Percentiles rank a stretch among this genome's conserved stretches.
Evolutionary conservation across 768 basidiomycete species (phyloP).

Genomic region (Auriculariales sp.): DNA sequence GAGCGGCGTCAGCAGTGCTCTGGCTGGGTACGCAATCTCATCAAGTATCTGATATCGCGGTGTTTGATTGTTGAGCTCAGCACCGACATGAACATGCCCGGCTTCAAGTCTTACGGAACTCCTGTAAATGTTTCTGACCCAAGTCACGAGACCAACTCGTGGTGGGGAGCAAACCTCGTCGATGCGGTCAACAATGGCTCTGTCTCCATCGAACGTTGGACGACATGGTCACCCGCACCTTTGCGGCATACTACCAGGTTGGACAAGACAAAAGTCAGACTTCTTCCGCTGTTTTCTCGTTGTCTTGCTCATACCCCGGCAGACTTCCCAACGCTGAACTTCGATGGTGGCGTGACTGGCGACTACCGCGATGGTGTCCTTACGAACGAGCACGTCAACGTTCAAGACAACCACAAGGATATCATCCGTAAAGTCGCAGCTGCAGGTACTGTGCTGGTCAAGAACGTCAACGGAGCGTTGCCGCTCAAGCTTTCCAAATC

Average conservation of each 20-base stretch:
- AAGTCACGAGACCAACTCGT: slow-evolving; percentile 1
- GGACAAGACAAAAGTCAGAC: slow-evolving; percentile 20
- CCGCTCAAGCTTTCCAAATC: slow-evolving; percentile 24
- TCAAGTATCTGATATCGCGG: too few species aligned
- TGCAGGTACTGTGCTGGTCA: slow-evolving; percentile 60
- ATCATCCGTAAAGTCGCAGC: slow-evolving; percentile 61
- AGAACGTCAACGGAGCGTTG: slow-evolving; percentile 45
- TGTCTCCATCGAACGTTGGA: slow-evolving; percentile 50
- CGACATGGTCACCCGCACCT: slow-evolving; percentile 49
- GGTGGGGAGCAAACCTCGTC: slow-evolving; percentile 21
- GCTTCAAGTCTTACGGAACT: slow-evolving; percentile 35
- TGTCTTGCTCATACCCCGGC: too few species aligned
- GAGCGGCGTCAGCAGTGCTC: too few species aligned
- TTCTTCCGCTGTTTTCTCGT: slow-evolving; percentile 21
- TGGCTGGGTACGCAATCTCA: too few species aligned
- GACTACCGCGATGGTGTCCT: slow-evolving; percentile 8
- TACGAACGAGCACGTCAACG: slow-evolving; percentile 49
- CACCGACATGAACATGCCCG: slow-evolving; percentile 48
- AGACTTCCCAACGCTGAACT: too few species aligned
- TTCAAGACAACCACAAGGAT: slow-evolving; percentile 53
- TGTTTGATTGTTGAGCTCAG: too few species aligned
- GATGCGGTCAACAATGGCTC: slow-evolving; percentile 47
- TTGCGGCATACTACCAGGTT: slow-evolving; percentile 17
- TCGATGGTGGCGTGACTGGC: slow-evolving; percentile 13
- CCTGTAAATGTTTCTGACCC: slow-evolving; percentile 11